These are phyloP conservation scores for Erythrophleum fordii DNA, from an alignment of 306 rosid species.

Conservation along the genomic window DNA sequence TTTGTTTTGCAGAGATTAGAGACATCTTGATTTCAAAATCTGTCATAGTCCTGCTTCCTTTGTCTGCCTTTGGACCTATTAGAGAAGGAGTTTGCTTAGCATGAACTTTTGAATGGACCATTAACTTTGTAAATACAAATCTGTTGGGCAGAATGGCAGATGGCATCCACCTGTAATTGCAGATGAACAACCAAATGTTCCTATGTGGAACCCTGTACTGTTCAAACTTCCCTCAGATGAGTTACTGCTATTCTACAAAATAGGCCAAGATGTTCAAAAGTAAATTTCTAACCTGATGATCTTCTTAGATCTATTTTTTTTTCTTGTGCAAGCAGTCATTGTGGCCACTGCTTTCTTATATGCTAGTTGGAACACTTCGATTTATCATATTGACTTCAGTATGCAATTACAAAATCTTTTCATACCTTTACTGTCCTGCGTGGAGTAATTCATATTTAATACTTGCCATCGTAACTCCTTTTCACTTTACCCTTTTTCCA, in stretches of 20 bases:
- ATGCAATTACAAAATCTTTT: not conserved
- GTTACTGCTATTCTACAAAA: slow-evolving; percentile 83
- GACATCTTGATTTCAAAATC: slow-evolving; percentile 16
- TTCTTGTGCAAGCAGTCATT: not conserved
- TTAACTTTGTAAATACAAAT: slow-evolving; percentile 33
- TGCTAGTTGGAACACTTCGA: not conserved
- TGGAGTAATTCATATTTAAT: not conserved
- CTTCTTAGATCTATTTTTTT: slow-evolving; percentile 19
- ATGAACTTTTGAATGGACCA: slow-evolving; percentile 27
- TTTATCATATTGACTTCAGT: slow-evolving; percentile 2
- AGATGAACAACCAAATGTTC: slow-evolving; percentile 75
- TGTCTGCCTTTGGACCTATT: slow-evolving; percentile 15
- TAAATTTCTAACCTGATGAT: slow-evolving; percentile 41
- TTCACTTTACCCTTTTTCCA: not conserved
- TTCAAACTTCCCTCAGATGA: slow-evolving; percentile 86
- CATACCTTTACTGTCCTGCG: slow-evolving; percentile 6
- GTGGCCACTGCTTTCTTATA: slow-evolving; percentile 11
- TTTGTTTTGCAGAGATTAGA: not conserved
- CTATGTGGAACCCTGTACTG: slow-evolving; percentile 96
- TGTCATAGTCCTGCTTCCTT: not conserved
- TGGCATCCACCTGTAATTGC: slow-evolving; percentile 77
- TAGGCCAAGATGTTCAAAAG: slow-evolving; percentile 90
- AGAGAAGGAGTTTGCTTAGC: slow-evolving; percentile 11
- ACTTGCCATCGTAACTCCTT: slow-evolving; percentile 13
- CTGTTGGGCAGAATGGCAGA: slow-evolving; percentile 61